Percentiles rank a stretch among this genome's conserved stretches.
Conservation (phyloP, 768 basidiomycete genomes). For the Rhodotorula sphaerocarpa region DNA sequence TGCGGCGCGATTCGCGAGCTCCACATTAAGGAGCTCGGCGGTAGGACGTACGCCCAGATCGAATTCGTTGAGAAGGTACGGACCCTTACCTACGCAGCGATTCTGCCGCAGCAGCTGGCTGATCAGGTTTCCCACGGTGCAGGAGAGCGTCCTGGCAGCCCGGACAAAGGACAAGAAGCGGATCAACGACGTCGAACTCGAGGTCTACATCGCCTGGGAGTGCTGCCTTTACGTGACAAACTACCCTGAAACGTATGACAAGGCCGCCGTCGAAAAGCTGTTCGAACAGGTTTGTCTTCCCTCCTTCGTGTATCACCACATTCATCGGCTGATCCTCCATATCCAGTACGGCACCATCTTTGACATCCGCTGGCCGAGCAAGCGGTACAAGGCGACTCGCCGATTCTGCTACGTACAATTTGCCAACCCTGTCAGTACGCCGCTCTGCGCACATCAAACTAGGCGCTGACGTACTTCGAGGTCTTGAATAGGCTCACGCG, state of each 20-base stretch:
- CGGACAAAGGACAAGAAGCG: conserved; percentile 92
- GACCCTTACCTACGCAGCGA: conserved; percentile 41
- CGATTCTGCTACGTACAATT: conserved; percentile 94
- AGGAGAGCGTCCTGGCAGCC: conserved; percentile 72
- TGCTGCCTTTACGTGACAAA: conserved; percentile 94
- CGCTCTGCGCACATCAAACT: too few relatives aligned
- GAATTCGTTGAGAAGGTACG: conserved; percentile 61
- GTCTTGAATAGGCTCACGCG: conserved; percentile 49
- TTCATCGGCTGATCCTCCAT: not conserved
- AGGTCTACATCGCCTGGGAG: conserved; percentile 83
- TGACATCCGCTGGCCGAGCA: conserved; percentile 95
- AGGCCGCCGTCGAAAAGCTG: conserved; percentile 61
- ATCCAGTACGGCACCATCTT: conserved; percentile 77
- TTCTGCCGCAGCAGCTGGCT: not conserved
- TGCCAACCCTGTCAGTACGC: conserved; percentile 61
- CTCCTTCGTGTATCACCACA: not conserved
- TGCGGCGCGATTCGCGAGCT: conserved; percentile 80
- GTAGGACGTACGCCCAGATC: conserved; percentile 66
- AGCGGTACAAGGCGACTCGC: conserved; percentile 82
- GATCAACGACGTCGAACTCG: conserved; percentile 63
- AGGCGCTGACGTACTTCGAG: too few relatives aligned
- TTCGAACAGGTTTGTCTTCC: conserved; percentile 60
- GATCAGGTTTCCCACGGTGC: conserved; percentile 38
- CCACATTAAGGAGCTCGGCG: conserved; percentile 60
- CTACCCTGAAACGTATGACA: conserved; percentile 78